These are phyloP conservation scores for Prunus salicina DNA, from an alignment of 306 rosid species.

Conservation along the genomic window DNA sequence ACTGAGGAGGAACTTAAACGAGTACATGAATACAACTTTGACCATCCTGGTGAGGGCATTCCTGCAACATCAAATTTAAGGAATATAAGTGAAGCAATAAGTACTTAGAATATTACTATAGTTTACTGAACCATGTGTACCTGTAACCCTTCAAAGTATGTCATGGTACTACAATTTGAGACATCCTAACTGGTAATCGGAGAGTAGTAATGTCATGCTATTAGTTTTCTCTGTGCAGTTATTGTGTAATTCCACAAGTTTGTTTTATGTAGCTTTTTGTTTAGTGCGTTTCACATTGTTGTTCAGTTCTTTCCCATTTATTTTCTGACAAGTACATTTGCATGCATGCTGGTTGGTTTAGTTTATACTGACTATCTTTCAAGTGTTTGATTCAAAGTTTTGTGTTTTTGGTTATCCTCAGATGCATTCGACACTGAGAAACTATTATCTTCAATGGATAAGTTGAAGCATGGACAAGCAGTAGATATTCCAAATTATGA, in stretches of 20 bases:
- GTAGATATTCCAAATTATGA: constrained; percentile 97
- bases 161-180: background rate
- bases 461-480: constrained; percentile 82
- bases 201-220: background rate
- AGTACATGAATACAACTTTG: constrained; percentile 96
- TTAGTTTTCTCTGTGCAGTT: background rate
- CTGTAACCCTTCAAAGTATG: background rate
- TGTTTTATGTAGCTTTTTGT: background rate
- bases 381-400: background rate
- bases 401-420: constrained; percentile 37
- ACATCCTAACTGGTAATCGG: background rate
- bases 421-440: constrained; percentile 89
- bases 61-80: constrained; percentile 13
- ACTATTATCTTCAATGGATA: constrained; percentile 70
- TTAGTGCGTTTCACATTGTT: background rate
- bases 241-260: background rate
- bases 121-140: background rate
- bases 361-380: background rate
- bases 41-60: constrained; percentile 85
- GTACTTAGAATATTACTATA: background rate
- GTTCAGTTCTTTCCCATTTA: background rate
- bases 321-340: background rate
- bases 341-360: background rate
- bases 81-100: background rate
- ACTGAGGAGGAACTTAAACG: constrained; percentile 63